phyloP scores from a whole-genome alignment of 208 protist genomes.

The Crithidia brevicula region DNA sequence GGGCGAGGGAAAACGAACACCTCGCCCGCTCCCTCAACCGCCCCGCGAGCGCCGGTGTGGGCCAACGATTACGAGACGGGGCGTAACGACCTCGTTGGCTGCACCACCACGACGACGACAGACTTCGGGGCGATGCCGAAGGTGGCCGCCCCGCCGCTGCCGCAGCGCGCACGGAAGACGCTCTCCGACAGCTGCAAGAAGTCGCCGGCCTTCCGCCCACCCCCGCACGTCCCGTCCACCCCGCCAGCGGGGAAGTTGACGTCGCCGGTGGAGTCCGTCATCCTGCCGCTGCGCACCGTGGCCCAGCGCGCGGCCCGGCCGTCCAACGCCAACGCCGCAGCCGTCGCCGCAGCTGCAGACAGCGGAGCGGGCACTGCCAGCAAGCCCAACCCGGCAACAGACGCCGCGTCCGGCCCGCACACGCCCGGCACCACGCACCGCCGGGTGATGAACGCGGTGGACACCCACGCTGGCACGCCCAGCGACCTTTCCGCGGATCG shows the following conservation, averaged over 20 bases:
- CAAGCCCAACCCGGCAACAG: not conserved
- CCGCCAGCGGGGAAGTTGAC: constrained; percentile 2
- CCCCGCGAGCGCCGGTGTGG: constrained; percentile 25
- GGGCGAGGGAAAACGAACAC: constrained; percentile 15
- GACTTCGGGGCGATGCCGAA: constrained; percentile 26
- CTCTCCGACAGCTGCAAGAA: constrained; percentile 8
- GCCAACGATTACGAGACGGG: constrained; percentile 28
- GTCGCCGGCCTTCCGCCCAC: constrained; percentile 1
- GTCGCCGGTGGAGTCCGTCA: constrained; percentile 22
- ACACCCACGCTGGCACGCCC: constrained; percentile 10
- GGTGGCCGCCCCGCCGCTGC: constrained; percentile 11
- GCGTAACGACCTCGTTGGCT: constrained; percentile 1
- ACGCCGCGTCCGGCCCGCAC: constrained; percentile 7
- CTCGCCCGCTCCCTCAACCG: not conserved
- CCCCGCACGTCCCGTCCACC: constrained; percentile 4
- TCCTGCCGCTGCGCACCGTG: constrained; percentile 17
- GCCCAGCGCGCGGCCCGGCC: not conserved
- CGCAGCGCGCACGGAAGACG: constrained; percentile 12
- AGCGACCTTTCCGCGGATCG: not conserved
- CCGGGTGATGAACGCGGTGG: constrained; percentile 23
- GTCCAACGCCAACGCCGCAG: not conserved
- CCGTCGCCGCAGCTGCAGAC: not conserved
- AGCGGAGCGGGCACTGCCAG: not conserved
- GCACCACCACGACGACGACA: not conserved
- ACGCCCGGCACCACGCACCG: constrained; percentile 9